Evolutionary conservation across 75 land plant genomes (phyloP).

Genomic region (Cryptomeria japonica): DNA sequence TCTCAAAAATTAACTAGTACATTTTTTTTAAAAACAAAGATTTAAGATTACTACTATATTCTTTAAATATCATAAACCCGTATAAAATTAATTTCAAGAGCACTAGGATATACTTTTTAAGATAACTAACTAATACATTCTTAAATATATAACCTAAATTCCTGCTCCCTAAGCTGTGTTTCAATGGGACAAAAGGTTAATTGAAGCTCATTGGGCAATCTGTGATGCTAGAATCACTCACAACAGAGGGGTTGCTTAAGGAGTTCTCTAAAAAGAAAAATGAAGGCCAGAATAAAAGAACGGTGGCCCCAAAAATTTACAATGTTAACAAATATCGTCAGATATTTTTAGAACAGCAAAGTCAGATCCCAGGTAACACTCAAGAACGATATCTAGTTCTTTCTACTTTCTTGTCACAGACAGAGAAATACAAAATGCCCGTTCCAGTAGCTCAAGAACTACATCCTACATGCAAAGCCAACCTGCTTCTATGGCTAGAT

Average conservation of each 20-base stretch:
- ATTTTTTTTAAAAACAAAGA: too few species aligned
- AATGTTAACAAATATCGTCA: slow-evolving; percentile 96
- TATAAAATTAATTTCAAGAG: too few species aligned
- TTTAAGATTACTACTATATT: too few species aligned
- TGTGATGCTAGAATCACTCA: slow-evolving; percentile 95
- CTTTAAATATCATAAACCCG: too few species aligned
- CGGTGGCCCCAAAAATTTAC: slow-evolving; percentile 98
- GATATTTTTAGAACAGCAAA: slow-evolving; percentile 92
- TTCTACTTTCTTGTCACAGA: slow-evolving; percentile 89
- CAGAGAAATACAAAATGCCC: slow-evolving; percentile 71
- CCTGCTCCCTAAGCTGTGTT: slow-evolving; percentile 45
- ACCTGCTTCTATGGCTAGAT: too few species aligned
- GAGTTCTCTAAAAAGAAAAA: slow-evolving; percentile 96
- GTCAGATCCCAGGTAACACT: slow-evolving; percentile 88
- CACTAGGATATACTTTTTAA: too few species aligned
- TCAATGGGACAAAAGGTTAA: slow-evolving; percentile 90
- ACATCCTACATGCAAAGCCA: too few species aligned
- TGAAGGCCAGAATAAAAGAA: slow-evolving; percentile 89
- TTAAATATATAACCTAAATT: too few species aligned
- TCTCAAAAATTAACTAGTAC: too few species aligned
- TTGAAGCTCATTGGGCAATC: slow-evolving; percentile 96
- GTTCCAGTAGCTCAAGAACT: too few species aligned
- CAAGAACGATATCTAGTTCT: slow-evolving; percentile 90
- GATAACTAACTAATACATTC: too few species aligned
- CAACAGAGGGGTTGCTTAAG: slow-evolving; percentile 89